phyloP scores from a whole-genome alignment of 2,329 filamentous ascomycete species.

The Epicoccum sorghinum region DNA sequence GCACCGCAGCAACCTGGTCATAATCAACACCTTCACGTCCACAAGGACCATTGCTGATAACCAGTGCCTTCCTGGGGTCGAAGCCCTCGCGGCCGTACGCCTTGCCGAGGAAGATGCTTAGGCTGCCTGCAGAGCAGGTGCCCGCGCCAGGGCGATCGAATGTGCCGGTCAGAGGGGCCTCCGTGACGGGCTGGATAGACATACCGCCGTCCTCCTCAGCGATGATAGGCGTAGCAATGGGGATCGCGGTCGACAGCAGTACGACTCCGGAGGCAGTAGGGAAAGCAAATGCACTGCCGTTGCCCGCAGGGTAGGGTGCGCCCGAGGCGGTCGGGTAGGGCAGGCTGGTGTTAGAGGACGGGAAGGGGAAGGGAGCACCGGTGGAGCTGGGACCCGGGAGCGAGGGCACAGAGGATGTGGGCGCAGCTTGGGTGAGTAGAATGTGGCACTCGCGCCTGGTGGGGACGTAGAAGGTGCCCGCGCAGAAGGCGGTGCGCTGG shows the following conservation, averaged over 20 bases:
- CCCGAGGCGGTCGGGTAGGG: constrained; percentile 3
- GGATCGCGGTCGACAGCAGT: background rate
- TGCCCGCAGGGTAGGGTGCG: constrained; percentile 7
- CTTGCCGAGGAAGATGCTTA: constrained; percentile 26
- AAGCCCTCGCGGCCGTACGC: constrained; percentile 26
- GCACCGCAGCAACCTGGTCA: background rate
- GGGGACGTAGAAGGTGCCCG: constrained; percentile 33
- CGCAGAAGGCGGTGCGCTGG: constrained; percentile 32
- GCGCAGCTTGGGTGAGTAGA: constrained; percentile 25
- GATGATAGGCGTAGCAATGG: constrained; percentile 10
- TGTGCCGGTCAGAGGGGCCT: constrained; percentile 4
- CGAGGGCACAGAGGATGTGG: constrained; percentile 9
- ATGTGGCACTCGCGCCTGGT: constrained; percentile 28
- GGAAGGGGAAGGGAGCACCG: constrained; percentile 13
- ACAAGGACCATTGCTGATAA: constrained; percentile 33
- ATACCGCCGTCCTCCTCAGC: background rate
- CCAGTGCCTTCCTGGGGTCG: constrained; percentile 20
- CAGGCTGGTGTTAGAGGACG: constrained; percentile 6
- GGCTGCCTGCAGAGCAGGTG: constrained; percentile 15
- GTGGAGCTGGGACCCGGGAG: background rate
- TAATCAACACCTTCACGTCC: constrained; percentile 21
- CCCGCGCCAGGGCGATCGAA: background rate
- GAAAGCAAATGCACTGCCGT: constrained; percentile 4
- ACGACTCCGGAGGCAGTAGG: constrained; percentile 1
- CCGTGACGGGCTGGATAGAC: constrained; percentile 11